A percentile compares a stretch with the other conserved stretches of the same genome.
Evolutionary conservation across 2,329 filamentous ascomycete species (phyloP).

Genomic region (Chaetomiaceae sp.): DNA sequence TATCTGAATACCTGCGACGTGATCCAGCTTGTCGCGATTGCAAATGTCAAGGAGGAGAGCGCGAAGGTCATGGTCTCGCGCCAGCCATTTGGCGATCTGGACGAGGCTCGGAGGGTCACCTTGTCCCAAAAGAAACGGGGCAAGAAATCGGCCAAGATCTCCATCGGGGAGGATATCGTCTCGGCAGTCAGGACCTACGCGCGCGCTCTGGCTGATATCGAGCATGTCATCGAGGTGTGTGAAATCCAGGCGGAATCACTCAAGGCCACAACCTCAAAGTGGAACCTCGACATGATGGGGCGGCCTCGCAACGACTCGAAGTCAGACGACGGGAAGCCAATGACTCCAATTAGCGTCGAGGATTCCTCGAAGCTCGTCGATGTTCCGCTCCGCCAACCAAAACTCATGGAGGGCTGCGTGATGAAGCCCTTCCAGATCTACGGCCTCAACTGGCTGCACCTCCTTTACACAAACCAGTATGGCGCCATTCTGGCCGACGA

Average conservation of each 20-base stretch:
- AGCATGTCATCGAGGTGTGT: conserved; percentile 73
- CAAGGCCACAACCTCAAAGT: conserved; percentile 42
- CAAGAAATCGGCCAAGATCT: conserved; percentile 43
- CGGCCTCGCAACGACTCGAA: conserved; percentile 33
- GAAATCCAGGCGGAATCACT: conserved; percentile 62
- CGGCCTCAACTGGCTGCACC: conserved; percentile 87
- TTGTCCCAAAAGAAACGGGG: conserved; percentile 44
- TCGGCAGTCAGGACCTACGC: conserved; percentile 64
- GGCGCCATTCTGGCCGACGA: conserved; percentile 94
- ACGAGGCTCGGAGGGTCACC: conserved; percentile 62
- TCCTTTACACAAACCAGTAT: conserved; percentile 73
- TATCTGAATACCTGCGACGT: conserved; percentile 79
- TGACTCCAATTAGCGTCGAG: conserved; percentile 40
- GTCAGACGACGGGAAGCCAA: conserved; percentile 36
- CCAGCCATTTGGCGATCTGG: conserved; percentile 67
- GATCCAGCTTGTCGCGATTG: conserved; percentile 76
- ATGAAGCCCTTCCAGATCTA: conserved; percentile 95
- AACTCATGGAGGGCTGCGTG: conserved; percentile 68
- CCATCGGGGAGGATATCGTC: conserved; percentile 50
- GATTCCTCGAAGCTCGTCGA: conserved; percentile 31
- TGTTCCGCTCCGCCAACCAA: conserved; percentile 61
- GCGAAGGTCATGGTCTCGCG: conserved; percentile 66
- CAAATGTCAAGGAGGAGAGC: conserved; percentile 65
- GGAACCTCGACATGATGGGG: conserved; percentile 48
- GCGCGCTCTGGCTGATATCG: conserved; percentile 75